Percentiles rank a stretch among this genome's conserved stretches.
Conservation (phyloP, 257 asterid species). For the Fraxinus excelsior region DNA sequence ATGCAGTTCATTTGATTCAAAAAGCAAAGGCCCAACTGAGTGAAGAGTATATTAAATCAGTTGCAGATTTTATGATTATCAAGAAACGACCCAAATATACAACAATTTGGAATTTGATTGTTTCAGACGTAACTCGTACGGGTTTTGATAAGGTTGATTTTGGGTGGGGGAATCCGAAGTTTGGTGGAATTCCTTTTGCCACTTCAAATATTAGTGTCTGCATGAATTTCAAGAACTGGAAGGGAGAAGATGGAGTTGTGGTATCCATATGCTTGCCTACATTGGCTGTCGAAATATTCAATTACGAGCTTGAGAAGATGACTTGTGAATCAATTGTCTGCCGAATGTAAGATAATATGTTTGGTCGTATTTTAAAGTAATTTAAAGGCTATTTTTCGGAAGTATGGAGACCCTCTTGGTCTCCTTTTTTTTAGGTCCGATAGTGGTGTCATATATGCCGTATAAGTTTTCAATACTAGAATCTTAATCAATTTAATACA, state of each 20-base stretch:
- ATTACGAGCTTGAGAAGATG: constrained; percentile 12
- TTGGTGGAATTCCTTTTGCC: background rate
- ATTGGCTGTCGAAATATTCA: constrained; percentile 8
- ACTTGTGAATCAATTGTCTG: no score
- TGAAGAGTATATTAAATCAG: constrained; percentile 25
- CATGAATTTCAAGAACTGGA: background rate
- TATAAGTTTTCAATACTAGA: no score
- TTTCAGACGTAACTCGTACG: background rate
- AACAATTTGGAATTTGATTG: background rate
- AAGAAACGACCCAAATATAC: constrained; percentile 12
- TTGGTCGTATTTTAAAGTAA: no score
- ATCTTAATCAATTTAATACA: no score
- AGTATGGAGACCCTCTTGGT: no score
- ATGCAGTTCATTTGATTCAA: constrained; percentile 17
- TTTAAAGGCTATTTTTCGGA: no score
- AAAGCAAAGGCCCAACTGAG: background rate
- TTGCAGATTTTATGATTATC: constrained; percentile 20
- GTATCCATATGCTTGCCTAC: constrained; percentile 24
- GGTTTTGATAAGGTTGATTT: constrained; percentile 12
- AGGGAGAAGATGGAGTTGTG: constrained; percentile 10
- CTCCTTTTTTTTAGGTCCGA: no score
- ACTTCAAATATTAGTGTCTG: background rate
- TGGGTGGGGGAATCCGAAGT: constrained; percentile 23
- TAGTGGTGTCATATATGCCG: no score
- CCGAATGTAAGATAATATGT: no score